Evolutionary conservation across 2,329 filamentous ascomycete species (phyloP), one percentile per base, ranked within the genome.

Genomic region (Diaporthe caulivora): DNA sequence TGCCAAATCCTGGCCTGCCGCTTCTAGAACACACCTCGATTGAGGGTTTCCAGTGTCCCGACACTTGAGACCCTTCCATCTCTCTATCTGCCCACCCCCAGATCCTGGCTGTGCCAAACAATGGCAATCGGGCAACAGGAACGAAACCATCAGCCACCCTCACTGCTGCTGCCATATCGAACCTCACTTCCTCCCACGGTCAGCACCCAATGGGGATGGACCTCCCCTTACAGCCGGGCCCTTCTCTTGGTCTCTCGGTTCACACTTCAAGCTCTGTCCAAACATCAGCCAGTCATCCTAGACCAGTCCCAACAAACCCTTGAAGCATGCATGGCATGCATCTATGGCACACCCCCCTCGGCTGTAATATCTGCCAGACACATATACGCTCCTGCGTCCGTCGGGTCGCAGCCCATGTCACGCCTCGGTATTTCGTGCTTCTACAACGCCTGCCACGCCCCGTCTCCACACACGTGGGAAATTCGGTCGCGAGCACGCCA

Each of bases 341-440:
- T 18, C 10, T 9, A 24, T 26, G 11, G 26, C 26, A 37, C 44
- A 51, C 29, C n/a, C 47, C 8, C 62, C 34, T 51, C 47, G 62
- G 31, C 47, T 67, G 62, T 31, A 65, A 65, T 65, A 65, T 65
- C 31, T 34, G 44, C 62, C n/a, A 65, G 29, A 49, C 60, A 62
- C 57, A 62, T 65, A 34, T 51, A 37, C 21, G 21, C 44, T 40
- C 44, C 44, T 26, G 62, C 44, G 62, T 65, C 62, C 44, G 44
- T 37, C 60, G 44, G 62, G 44, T 65, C 44, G 31, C 21, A 26
- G 62, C 62, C 44, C 47, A 51, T 67, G 62, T 67, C 47, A 67
- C 62, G 29, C 29, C 62, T 51, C 62, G 62, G 44, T 65, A 65
- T 65, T 65, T 65, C 62, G 62, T 65, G 44, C 62, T 65, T 37